A percentile compares a stretch with the other conserved stretches of the same genome.
phyloP scores from a whole-genome alignment of 768 basidiomycete species.

The Phanerochaete sordida region DNA sequence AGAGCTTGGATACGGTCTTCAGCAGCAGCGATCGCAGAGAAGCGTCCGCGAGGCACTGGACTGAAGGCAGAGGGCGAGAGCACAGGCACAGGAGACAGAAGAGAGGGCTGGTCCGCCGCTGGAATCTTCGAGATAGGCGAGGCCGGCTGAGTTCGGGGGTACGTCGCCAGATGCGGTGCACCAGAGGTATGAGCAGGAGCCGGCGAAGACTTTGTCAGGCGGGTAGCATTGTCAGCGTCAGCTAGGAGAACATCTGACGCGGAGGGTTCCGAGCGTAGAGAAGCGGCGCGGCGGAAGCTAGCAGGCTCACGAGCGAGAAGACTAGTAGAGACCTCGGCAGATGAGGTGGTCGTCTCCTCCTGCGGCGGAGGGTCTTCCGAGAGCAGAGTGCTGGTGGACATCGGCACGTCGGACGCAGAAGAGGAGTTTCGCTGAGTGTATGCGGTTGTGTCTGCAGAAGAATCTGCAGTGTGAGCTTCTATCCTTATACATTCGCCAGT shows the following conservation, averaged over 20 bases:
- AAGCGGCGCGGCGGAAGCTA: conserved; percentile 38
- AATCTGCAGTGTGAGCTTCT: not conserved
- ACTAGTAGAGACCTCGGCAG: not conserved
- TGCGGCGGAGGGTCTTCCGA: not conserved
- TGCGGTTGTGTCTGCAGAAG: not conserved
- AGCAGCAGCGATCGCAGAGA: conserved; percentile 39
- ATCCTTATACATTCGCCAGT: not conserved
- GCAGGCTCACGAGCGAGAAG: conserved; percentile 31
- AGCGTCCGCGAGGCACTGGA: conserved; percentile 26
- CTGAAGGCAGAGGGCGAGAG: conserved; percentile 43
- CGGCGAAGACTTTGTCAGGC: not conserved
- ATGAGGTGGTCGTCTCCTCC: too few species aligned
- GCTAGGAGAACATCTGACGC: conserved; percentile 6
- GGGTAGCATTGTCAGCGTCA: conserved; percentile 5
- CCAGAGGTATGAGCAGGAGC: not conserved
- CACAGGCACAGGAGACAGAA: conserved; percentile 2
- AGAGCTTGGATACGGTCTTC: conserved; percentile 40
- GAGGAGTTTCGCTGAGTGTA: not conserved
- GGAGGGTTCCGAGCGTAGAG: conserved; percentile 31
- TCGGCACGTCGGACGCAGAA: not conserved
- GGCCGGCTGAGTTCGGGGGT: not conserved
- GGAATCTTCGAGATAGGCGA: not conserved
- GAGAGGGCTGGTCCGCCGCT: not conserved
- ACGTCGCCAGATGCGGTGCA: not conserved
- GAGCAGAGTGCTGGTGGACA: not conserved